These are phyloP conservation scores for Gracilaria vermiculophylla DNA, from an alignment of 23 red algal species.

Conservation along the genomic window DNA sequence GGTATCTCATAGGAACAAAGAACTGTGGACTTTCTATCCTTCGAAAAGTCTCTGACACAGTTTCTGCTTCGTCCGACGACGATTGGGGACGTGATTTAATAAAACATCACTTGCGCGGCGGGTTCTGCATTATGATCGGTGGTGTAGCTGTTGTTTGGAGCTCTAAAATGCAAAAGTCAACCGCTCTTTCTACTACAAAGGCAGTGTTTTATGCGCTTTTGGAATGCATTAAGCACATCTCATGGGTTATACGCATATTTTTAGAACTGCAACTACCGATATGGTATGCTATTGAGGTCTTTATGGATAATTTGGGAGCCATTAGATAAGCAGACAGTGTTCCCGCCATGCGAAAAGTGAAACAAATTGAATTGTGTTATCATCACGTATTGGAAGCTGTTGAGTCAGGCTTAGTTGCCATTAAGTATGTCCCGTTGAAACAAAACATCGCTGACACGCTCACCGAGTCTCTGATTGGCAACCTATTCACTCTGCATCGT, in stretches of 20 bases:
- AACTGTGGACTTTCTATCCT: not conserved
- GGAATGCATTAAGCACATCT: conserved; percentile 11
- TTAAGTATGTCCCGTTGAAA: not conserved
- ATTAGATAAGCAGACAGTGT: not conserved
- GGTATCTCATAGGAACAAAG: conserved; percentile 13
- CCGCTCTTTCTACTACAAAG: not conserved
- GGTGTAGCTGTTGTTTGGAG: conserved; percentile 7
- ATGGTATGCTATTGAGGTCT: not conserved
- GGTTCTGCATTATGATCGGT: not conserved
- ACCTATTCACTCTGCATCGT: not conserved
- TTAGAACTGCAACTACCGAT: not conserved
- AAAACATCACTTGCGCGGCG: not conserved
- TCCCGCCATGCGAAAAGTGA: not conserved
- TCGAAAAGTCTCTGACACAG: not conserved
- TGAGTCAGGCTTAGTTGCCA: not conserved
- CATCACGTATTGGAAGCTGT: conserved; percentile 4
- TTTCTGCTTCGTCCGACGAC: not conserved
- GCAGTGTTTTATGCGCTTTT: not conserved
- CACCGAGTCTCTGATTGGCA: not conserved
- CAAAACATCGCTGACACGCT: conserved; percentile 11
- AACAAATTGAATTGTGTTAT: not conserved
- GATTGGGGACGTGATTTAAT: not conserved
- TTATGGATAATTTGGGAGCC: not conserved
- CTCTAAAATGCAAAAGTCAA: not conserved
- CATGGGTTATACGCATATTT: not conserved